These are phyloP conservation scores for Cucumis cinereus DNA, from an alignment of 306 rosid species.

Conservation along the genomic window DNA sequence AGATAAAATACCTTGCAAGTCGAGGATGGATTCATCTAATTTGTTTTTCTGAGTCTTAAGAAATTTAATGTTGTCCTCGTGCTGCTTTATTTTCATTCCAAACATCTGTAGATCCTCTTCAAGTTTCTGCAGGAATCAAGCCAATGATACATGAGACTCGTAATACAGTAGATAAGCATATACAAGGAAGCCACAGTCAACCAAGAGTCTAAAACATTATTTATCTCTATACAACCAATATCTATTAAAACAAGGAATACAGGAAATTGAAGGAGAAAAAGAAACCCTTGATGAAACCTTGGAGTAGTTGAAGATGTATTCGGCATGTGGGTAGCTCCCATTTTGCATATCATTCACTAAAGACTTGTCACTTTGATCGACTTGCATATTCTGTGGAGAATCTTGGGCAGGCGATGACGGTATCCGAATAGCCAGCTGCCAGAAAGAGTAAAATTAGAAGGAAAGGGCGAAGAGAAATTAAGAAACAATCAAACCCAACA, in stretches of 20 bases:
- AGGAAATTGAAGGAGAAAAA: neutral
- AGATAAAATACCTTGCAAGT: slow-evolving; percentile 56
- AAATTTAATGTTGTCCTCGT: slow-evolving; percentile 46
- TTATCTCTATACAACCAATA: neutral
- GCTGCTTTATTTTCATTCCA: slow-evolving; percentile 64
- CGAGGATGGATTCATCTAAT: slow-evolving; percentile 53
- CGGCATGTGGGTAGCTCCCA: slow-evolving; percentile 40
- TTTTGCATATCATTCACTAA: slow-evolving; percentile 22
- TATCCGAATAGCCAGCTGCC: slow-evolving; percentile 7
- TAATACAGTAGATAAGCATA: neutral
- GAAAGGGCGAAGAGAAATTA: neutral
- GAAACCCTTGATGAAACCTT: slow-evolving; percentile 27
- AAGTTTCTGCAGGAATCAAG: slow-evolving; percentile 46
- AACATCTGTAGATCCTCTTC: slow-evolving; percentile 59
- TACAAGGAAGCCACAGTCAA: neutral
- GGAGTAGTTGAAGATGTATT: slow-evolving; percentile 37
- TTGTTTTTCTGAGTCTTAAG: slow-evolving; percentile 45
- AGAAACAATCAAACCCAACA: neutral
- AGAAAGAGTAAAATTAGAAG: neutral
- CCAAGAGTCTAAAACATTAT: neutral
- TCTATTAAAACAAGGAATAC: neutral
- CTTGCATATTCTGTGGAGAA: slow-evolving; percentile 32
- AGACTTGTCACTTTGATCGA: slow-evolving; percentile 31
- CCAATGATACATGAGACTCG: slow-evolving; percentile 6
- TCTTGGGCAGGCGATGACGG: slow-evolving; percentile 26